Percentiles rank a stretch among this genome's conserved stretches.
Conservation (phyloP, 768 basidiomycete genomes). For the Tricholoma sp. region DNA sequence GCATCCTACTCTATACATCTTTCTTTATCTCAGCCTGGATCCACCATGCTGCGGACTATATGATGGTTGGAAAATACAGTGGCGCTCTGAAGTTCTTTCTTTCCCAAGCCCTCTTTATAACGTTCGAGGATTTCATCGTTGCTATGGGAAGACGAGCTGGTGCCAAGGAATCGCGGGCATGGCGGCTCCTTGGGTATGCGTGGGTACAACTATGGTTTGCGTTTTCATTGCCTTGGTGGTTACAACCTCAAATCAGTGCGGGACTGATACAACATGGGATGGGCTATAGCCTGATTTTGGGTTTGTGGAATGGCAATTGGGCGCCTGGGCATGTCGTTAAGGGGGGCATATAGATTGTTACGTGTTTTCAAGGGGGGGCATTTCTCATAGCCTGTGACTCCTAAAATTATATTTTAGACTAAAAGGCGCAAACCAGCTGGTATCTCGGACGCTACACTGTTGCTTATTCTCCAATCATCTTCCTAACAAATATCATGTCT, state of each 20-base stretch:
- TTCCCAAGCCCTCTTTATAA: constrained; percentile 29
- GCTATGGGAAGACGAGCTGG: constrained; percentile 8
- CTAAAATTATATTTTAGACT: too few relatives aligned
- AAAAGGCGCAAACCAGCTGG: too few relatives aligned
- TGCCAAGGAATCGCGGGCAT: background rate
- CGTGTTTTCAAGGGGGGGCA: too few relatives aligned
- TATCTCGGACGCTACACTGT: too few relatives aligned
- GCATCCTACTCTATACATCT: constrained; percentile 16
- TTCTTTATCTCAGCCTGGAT: constrained; percentile 30
- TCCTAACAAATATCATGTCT: constrained; percentile 49
- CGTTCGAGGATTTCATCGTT: constrained; percentile 20
- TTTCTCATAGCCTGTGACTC: too few relatives aligned
- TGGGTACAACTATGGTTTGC: constrained; percentile 24
- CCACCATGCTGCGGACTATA: constrained; percentile 29
- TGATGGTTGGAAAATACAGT: constrained; percentile 21
- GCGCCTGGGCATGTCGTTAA: background rate
- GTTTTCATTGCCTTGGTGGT: constrained; percentile 21
- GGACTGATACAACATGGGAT: constrained; percentile 12
- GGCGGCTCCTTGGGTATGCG: constrained; percentile 19
- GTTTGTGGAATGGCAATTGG: constrained; percentile 12
- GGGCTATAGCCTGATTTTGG: constrained; percentile 11
- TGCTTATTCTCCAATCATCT: constrained; percentile 20
- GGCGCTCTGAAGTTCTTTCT: constrained; percentile 29
- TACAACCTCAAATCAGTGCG: constrained; percentile 6
- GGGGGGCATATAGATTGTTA: background rate